These are phyloP conservation scores for Volvariella volvacea DNA, from an alignment of 1,284 basidiomycete genomes.

Conservation along the genomic window DNA sequence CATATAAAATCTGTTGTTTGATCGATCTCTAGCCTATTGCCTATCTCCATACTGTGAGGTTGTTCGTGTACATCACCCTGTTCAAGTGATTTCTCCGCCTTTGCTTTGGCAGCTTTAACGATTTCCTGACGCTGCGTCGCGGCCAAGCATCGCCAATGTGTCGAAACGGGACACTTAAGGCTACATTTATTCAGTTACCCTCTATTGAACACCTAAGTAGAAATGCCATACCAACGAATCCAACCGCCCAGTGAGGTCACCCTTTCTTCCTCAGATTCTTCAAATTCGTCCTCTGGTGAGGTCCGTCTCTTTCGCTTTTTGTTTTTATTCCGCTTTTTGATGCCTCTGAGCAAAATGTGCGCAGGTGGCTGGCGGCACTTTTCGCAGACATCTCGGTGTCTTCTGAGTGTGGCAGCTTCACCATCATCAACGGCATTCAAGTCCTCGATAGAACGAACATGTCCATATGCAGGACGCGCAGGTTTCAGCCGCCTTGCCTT, in stretches of 20 bases:
- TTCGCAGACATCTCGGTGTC: constrained; percentile 62
- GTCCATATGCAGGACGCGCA: constrained; percentile 59
- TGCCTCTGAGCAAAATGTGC: constrained; percentile 40
- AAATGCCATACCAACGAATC: constrained; percentile 74
- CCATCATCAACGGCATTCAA: constrained; percentile 54
- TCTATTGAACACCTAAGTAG: too few relatives aligned
- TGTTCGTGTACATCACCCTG: constrained; percentile 23
- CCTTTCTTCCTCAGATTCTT: constrained; percentile 50
- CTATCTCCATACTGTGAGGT: neutral
- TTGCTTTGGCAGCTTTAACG: constrained; percentile 50
- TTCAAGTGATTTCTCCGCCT: constrained; percentile 30
- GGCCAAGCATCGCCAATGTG: constrained; percentile 78
- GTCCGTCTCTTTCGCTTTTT: constrained; percentile 33
- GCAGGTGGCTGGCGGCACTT: constrained; percentile 60
- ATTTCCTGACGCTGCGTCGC: constrained; percentile 66
- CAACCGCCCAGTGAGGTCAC: constrained; percentile 67
- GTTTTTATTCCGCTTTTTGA: constrained; percentile 31
- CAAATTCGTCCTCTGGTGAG: constrained; percentile 33
- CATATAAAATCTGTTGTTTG: constrained; percentile 78
- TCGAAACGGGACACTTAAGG: constrained; percentile 68
- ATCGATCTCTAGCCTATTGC: constrained; percentile 37
- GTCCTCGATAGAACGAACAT: constrained; percentile 51
- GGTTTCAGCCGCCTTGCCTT: constrained; percentile 16
- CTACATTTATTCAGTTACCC: constrained; percentile 27
- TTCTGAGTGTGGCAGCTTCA: constrained; percentile 43